Percentiles rank a stretch among this genome's conserved stretches.
These are phyloP conservation scores for Allomyces javanicus DNA, from an alignment of 192 early-diverging fungal genomes.

Conservation along the genomic window DNA sequence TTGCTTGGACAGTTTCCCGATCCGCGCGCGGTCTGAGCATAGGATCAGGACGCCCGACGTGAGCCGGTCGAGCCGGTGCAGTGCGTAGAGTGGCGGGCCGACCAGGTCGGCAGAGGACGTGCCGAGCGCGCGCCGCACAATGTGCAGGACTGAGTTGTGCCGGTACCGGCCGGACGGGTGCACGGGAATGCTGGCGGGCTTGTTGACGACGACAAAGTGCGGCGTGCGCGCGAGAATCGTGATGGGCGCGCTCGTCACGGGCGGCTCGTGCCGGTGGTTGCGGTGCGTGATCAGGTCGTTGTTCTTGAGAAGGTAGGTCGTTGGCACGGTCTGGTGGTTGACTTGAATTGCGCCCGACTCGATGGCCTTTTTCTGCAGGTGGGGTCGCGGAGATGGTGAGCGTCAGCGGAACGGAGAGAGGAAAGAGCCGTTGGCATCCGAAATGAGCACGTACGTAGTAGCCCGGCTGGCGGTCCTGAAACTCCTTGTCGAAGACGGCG, in stretches of 20 bases:
- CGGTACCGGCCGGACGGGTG: constrained; percentile 63
- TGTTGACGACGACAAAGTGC: constrained; percentile 57
- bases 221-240: constrained; percentile 39
- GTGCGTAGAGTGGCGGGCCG: constrained; percentile 21
- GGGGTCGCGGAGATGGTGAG: neutral
- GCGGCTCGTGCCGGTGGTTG: constrained; percentile 91
- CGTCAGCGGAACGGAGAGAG: constrained; percentile 1
- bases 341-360: constrained; percentile 57
- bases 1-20: constrained; percentile 39
- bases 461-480: constrained; percentile 51
- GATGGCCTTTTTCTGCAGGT: constrained; percentile 45
- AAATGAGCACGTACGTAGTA: constrained; percentile 50
- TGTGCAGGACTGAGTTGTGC: constrained; percentile 60
- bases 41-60: constrained; percentile 85
- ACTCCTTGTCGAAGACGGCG: constrained; percentile 72
- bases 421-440: neutral
- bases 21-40: constrained; percentile 30
- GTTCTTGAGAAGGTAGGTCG: constrained; percentile 48
- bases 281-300: constrained; percentile 60
- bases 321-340: constrained; percentile 35
- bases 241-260: constrained; percentile 43
- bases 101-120: constrained; percentile 10
- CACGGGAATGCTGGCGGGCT: constrained; percentile 78
- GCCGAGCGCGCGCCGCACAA: constrained; percentile 29
- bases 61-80: constrained; percentile 80